Conservation (phyloP, 805 yeast genomes). For the Starmera pachycereana region DNA sequence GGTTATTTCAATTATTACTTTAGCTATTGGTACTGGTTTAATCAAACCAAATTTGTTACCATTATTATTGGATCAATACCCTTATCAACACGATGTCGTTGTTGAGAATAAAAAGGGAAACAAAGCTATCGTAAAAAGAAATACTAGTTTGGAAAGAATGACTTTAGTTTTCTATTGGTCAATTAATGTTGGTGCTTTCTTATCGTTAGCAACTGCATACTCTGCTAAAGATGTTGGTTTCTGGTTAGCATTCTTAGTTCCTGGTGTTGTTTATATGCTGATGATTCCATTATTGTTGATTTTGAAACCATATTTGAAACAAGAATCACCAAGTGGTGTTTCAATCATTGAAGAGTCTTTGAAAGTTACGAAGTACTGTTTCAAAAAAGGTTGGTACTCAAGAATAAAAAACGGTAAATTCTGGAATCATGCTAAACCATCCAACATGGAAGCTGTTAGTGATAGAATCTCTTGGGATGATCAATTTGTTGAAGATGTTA, state of each 20-base stretch:
- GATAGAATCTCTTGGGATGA: conserved; percentile 43
- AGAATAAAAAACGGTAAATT: conserved; percentile 31
- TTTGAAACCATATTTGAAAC: conserved; percentile 18
- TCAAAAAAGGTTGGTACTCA: conserved; percentile 31
- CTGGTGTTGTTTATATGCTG: conserved; percentile 47
- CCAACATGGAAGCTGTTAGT: conserved; percentile 23
- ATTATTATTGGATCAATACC: conserved; percentile 67
- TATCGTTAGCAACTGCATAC: conserved; percentile 70
- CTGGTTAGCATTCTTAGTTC: conserved; percentile 68
- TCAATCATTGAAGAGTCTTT: conserved; percentile 35
- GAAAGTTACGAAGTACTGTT: conserved; percentile 30
- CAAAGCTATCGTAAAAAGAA: conserved; percentile 59
- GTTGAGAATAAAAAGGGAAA: conserved; percentile 51
- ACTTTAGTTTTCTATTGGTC: conserved; percentile 70
- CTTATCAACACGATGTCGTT: conserved; percentile 49
- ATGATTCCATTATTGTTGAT: conserved; percentile 37
- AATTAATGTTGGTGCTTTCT: conserved; percentile 66
- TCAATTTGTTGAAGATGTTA: conserved; percentile 63
- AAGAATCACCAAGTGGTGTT: conserved; percentile 18
- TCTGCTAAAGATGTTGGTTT: conserved; percentile 55
- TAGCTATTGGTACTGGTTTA: conserved; percentile 76
- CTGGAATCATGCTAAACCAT: conserved; percentile 53
- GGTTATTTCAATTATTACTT: conserved; percentile 28
- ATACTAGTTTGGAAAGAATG: conserved; percentile 60
- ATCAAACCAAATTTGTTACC: conserved; percentile 65